phyloP scores from a whole-genome alignment of 1,284 basidiomycete genomes.

The Papiliotrema flavescens region DNA sequence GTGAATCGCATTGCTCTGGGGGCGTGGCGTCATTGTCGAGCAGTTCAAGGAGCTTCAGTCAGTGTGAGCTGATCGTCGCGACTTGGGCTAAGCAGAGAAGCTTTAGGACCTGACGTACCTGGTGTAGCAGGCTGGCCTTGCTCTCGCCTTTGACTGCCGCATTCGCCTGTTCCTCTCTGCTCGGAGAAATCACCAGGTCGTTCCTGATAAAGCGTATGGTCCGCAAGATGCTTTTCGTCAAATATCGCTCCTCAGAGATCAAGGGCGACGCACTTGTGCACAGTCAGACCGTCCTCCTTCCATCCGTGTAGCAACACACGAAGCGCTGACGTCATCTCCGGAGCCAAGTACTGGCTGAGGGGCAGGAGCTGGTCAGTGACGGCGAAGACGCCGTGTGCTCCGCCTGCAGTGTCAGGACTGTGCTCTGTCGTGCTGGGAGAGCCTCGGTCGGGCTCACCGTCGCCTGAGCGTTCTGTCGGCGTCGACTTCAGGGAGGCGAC shows the following conservation, averaged over 20 bases:
- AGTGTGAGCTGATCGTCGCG: background rate
- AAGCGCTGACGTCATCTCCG: constrained; percentile 1
- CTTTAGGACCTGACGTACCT: background rate
- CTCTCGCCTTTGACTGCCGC: background rate
- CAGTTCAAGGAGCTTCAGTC: too few species aligned
- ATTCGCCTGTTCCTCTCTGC: background rate
- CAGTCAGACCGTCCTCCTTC: constrained; percentile 9
- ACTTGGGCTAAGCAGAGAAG: background rate
- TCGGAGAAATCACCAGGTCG: background rate
- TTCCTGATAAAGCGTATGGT: background rate
- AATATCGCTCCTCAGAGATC: background rate
- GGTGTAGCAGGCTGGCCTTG: background rate
- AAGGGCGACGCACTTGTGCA: constrained; percentile 6
- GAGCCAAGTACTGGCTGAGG: constrained; percentile 4
- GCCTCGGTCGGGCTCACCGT: background rate
- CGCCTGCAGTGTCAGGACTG: background rate
- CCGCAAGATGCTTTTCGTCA: background rate
- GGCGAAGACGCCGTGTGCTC: background rate
- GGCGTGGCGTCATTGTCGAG: too few species aligned
- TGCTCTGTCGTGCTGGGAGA: background rate
- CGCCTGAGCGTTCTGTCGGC: background rate
- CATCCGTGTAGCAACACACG: constrained; percentile 1
- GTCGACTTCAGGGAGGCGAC: background rate
- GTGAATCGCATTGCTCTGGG: too few species aligned
- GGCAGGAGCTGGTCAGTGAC: constrained; percentile 5